Conservation (phyloP, 2,329 filamentous ascomycete species). For the Xylogone sp. region DNA sequence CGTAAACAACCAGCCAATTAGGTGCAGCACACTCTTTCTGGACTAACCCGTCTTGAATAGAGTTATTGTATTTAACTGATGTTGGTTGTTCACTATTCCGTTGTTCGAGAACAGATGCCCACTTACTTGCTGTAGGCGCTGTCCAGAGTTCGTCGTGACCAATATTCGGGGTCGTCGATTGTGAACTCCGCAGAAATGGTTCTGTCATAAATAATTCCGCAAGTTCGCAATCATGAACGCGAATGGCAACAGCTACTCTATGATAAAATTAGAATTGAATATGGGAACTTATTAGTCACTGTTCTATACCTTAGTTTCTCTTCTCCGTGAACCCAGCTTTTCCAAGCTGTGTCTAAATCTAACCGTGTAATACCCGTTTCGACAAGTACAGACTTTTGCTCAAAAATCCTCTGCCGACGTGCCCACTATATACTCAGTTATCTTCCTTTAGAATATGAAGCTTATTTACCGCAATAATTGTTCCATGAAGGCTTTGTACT, state of each 20-base stretch:
- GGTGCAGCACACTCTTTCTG: too few relatives aligned
- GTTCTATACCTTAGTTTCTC: slow-evolving; percentile 10
- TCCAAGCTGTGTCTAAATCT: slow-evolving; percentile 10
- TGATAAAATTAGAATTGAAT: neutral
- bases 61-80: too few relatives aligned
- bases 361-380: too few relatives aligned
- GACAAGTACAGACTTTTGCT: neutral
- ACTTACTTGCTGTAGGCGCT: neutral
- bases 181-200: neutral
- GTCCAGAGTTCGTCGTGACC: neutral
- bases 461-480: slow-evolving; percentile 12
- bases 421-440: slow-evolving; percentile 3
- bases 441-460: neutral
- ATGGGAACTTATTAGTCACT: too few relatives aligned
- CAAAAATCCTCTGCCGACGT: slow-evolving; percentile 1
- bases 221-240: neutral
- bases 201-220: neutral
- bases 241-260: neutral
- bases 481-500: slow-evolving; percentile 10
- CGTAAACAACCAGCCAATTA: neutral
- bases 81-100: too few relatives aligned
- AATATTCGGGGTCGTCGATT: neutral
- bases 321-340: slow-evolving; percentile 9
- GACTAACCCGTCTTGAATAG: too few relatives aligned
- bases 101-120: neutral